Evolutionary conservation across 768 basidiomycete genomes (phyloP).

Genomic region (Ramaria sp.): DNA sequence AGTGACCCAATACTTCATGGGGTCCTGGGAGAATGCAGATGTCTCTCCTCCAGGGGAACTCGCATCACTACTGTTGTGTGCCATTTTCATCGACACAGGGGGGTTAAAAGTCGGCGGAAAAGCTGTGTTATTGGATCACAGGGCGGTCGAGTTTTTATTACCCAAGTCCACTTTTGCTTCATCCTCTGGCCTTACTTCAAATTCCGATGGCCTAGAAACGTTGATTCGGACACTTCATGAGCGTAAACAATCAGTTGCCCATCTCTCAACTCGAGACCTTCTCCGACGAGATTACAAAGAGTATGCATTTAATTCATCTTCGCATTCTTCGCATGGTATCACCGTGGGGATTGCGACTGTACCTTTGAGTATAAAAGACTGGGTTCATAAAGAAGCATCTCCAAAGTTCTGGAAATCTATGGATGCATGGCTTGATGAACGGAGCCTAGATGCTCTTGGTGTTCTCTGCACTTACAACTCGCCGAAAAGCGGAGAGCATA

Average conservation of each 20-base stretch:
- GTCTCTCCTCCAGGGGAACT: conserved; percentile 40
- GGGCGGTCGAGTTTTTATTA: conserved; percentile 54
- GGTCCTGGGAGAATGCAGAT: conserved; percentile 18
- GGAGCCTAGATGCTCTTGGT: conserved; percentile 57
- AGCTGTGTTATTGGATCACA: conserved; percentile 51
- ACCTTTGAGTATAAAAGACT: conserved; percentile 52
- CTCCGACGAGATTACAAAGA: conserved; percentile 95
- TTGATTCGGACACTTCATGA: conserved; percentile 37
- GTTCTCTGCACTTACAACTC: conserved; percentile 66
- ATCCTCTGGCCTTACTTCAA: conserved; percentile 11
- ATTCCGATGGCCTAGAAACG: conserved; percentile 29
- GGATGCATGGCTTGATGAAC: conserved; percentile 55
- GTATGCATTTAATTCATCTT: conserved; percentile 44
- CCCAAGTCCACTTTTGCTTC: conserved; percentile 39
- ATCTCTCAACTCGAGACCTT: conserved; percentile 63
- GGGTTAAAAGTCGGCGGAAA: conserved; percentile 75
- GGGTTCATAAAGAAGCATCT: conserved; percentile 36
- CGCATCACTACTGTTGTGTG: conserved; percentile 68
- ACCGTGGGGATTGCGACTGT: conserved; percentile 78
- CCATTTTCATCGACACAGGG: conserved; percentile 79
- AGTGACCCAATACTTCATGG: conserved; percentile 39
- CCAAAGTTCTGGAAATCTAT: conserved; percentile 28
- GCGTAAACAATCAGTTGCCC: conserved; percentile 60
- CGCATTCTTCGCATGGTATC: conserved; percentile 23
- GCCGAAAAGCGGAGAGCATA: conserved; percentile 43